Conservation (phyloP, 306 rosid species). For the Cucumis cinereus region DNA sequence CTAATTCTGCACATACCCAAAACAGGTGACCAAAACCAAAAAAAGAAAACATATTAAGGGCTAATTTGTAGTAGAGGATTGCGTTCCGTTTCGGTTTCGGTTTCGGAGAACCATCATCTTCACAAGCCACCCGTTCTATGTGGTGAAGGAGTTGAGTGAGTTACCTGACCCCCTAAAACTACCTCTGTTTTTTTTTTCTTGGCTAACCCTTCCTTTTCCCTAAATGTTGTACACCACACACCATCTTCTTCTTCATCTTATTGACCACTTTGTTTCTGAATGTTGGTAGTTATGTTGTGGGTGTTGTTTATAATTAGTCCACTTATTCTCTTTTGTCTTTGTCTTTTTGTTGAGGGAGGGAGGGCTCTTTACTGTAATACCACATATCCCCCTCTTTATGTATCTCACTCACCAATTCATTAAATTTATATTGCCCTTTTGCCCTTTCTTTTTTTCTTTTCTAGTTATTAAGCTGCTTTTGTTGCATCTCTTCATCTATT, state of each 20-base stretch:
- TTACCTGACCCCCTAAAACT: neutral
- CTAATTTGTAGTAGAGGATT: neutral
- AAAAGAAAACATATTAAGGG: neutral
- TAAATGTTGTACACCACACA: neutral
- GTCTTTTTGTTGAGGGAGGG: neutral
- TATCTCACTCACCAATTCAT: neutral
- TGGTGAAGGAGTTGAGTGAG: conserved; percentile 3
- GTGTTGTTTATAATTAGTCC: neutral
- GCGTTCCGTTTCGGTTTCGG: neutral
- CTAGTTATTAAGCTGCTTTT: no score
- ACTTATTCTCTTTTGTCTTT: neutral
- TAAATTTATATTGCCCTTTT: neutral
- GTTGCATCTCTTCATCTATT: neutral
- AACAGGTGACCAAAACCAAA: neutral
- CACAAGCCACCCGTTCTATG: neutral
- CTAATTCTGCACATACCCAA: conserved; percentile 9
- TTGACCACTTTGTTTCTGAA: neutral
- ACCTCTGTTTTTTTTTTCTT: neutral
- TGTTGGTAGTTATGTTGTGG: neutral
- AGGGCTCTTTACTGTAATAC: neutral
- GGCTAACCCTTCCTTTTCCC: neutral
- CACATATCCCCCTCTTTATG: neutral
- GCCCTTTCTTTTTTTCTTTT: no score
- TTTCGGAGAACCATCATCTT: neutral
- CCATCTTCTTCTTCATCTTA: neutral